Percentiles rank a stretch among this genome's conserved stretches.
phyloP scores from a whole-genome alignment of 1,284 basidiomycete genomes.

The Sporisorium exsertum region DNA sequence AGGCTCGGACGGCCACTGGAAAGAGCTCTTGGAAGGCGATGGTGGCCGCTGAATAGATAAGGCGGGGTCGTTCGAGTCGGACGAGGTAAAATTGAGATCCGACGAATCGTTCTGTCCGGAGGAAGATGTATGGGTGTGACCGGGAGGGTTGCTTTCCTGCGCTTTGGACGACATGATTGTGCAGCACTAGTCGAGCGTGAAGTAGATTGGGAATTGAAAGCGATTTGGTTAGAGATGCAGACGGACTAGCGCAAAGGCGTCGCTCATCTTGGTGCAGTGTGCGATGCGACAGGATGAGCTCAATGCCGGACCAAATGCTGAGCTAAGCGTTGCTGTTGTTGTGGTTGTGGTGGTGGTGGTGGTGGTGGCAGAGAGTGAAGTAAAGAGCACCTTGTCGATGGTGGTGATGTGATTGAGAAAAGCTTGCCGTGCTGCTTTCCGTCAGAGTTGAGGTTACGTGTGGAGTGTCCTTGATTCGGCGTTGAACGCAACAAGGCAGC shows the following conservation, averaged over 20 bases:
- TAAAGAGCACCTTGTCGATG: neutral
- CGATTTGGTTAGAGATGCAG: constrained; percentile 5
- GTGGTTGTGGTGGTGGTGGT: neutral
- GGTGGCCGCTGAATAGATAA: neutral
- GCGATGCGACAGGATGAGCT: neutral
- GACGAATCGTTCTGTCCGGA: constrained; percentile 31
- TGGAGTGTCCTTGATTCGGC: neutral
- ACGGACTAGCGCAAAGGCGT: neutral
- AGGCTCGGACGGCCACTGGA: constrained; percentile 43
- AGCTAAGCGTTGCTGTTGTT: neutral
- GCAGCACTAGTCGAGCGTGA: neutral
- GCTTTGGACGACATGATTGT: constrained; percentile 18
- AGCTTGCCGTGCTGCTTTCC: neutral
- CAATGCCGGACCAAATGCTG: neutral
- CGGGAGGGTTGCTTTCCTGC: neutral
- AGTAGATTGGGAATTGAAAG: neutral
- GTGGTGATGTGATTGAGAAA: neutral
- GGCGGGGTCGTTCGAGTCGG: constrained; percentile 25
- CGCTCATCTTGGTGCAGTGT: constrained; percentile 9
- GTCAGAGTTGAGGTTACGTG: neutral
- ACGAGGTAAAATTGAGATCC: constrained; percentile 37
- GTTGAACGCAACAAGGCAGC: constrained; percentile 5
- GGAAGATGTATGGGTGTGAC: constrained; percentile 16
- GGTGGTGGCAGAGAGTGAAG: neutral
- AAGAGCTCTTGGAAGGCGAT: constrained; percentile 18